phyloP scores from a whole-genome alignment of 2,329 filamentous ascomycete genomes.

The Alternaria sp. region DNA sequence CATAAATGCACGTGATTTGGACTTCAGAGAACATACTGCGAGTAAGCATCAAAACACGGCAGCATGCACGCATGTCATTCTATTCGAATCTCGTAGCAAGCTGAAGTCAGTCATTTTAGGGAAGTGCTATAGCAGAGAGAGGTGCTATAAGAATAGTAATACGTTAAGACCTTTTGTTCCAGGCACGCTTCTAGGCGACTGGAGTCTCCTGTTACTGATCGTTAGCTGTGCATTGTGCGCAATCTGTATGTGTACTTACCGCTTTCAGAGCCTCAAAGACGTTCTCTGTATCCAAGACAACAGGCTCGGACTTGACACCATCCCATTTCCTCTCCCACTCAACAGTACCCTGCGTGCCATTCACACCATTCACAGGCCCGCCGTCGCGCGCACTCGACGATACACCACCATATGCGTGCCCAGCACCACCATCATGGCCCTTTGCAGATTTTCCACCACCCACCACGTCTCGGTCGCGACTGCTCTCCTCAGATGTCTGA shows the following conservation, averaged over 20 bases:
- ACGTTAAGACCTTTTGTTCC: neutral
- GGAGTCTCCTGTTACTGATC: slow-evolving; percentile 5
- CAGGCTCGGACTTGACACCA: slow-evolving; percentile 13
- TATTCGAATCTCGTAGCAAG: rapidly evolving
- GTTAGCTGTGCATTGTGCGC: neutral
- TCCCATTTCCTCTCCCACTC: slow-evolving; percentile 29
- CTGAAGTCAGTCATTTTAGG: neutral
- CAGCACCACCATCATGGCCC: slow-evolving; percentile 2
- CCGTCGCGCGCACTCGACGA: slow-evolving; percentile 1
- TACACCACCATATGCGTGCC: slow-evolving; percentile 4
- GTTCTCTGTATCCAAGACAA: slow-evolving; percentile 13
- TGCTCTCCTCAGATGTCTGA: slow-evolving; percentile 5
- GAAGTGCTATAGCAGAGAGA: neutral
- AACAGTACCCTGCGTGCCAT: slow-evolving; percentile 8
- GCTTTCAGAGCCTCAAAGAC: slow-evolving; percentile 19
- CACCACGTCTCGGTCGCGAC: slow-evolving; percentile 1
- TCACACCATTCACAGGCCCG: slow-evolving; percentile 15
- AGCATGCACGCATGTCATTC: neutral
- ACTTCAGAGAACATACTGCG: neutral
- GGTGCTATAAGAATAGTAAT: neutral
- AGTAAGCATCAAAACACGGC: neutral
- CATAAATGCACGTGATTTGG: neutral
- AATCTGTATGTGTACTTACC: neutral
- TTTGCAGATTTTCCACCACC: neutral
- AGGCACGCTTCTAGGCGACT: slow-evolving; percentile 7